A percentile compares a stretch with the other conserved stretches of the same genome.
Evolutionary conservation across 2,329 filamentous ascomycete species (phyloP).

Genomic region (Colletotrichum abscissum): DNA sequence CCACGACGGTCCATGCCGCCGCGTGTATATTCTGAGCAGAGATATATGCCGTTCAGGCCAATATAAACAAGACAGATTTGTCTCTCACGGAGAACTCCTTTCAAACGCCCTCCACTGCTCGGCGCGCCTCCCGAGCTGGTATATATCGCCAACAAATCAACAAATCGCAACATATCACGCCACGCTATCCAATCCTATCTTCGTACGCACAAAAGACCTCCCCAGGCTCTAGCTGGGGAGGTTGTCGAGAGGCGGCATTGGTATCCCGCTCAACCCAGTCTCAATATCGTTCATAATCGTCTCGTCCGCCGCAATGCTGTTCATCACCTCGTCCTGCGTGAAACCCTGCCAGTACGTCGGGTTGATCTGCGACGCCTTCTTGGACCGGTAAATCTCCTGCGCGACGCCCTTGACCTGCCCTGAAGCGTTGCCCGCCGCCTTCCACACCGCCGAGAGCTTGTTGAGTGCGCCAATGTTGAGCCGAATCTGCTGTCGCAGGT

Average conservation of each 20-base stretch:
- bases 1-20: background rate
- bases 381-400: slow-evolving; percentile 75
- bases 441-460: slow-evolving; percentile 77
- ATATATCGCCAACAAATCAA: background rate
- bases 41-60: background rate
- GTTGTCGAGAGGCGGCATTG: slow-evolving; percentile 16
- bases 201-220: background rate
- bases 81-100: background rate
- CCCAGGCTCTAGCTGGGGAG: background rate
- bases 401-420: slow-evolving; percentile 82
- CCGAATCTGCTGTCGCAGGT: slow-evolving; percentile 79
- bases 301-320: slow-evolving; percentile 66
- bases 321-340: slow-evolving; percentile 66
- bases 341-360: slow-evolving; percentile 66
- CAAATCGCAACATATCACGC: background rate
- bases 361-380: slow-evolving; percentile 65
- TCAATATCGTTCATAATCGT: slow-evolving; percentile 70
- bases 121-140: slow-evolving; percentile 4
- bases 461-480: slow-evolving; percentile 83
- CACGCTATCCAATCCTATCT: background rate
- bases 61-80: background rate
- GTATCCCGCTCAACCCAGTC: slow-evolving; percentile 32
- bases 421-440: slow-evolving; percentile 75
- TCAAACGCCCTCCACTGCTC: slow-evolving; percentile 8
- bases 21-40: slow-evolving; percentile 3